Evolutionary conservation across 352 stramenopile species (phyloP).

Genomic region (Pythium aphanidermatum): DNA sequence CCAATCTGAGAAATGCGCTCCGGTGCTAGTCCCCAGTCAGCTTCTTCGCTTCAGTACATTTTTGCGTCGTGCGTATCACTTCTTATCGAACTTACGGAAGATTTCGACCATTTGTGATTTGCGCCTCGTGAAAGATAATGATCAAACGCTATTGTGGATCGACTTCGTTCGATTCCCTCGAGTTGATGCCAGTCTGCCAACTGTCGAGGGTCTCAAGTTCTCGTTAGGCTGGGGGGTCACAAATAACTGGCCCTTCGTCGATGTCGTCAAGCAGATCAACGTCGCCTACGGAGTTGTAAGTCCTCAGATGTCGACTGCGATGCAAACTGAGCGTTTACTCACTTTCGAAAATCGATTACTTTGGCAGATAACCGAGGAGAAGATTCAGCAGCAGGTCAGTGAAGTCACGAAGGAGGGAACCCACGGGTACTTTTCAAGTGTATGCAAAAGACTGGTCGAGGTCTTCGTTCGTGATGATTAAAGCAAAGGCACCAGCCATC

Average conservation of each 20-base stretch:
- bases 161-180: constrained; percentile 63
- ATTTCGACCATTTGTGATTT: constrained; percentile 51
- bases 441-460: constrained; percentile 43
- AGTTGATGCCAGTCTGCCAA: constrained; percentile 4
- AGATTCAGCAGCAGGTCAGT: constrained; percentile 39
- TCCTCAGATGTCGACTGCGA: no score
- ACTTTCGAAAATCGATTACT: constrained; percentile 2
- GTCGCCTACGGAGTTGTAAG: constrained; percentile 49
- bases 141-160: constrained; percentile 44
- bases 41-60: constrained; percentile 6
- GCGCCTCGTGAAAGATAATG: constrained; percentile 25
- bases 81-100: constrained; percentile 48
- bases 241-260: constrained; percentile 44
- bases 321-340: not conserved
- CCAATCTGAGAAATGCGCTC: no score
- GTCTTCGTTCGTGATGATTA: constrained; percentile 13
- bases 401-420: constrained; percentile 24
- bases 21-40: no score
- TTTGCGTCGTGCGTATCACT: constrained; percentile 42
- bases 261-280: constrained; percentile 34
- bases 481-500: not conserved
- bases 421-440: constrained; percentile 50
- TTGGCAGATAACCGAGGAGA: constrained; percentile 48
- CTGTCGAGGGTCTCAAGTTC: constrained; percentile 31
- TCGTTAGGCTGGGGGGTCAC: constrained; percentile 47